These are phyloP conservation scores for Pachyrhizus erosus DNA, from an alignment of 306 rosid genomes.

Conservation along the genomic window DNA sequence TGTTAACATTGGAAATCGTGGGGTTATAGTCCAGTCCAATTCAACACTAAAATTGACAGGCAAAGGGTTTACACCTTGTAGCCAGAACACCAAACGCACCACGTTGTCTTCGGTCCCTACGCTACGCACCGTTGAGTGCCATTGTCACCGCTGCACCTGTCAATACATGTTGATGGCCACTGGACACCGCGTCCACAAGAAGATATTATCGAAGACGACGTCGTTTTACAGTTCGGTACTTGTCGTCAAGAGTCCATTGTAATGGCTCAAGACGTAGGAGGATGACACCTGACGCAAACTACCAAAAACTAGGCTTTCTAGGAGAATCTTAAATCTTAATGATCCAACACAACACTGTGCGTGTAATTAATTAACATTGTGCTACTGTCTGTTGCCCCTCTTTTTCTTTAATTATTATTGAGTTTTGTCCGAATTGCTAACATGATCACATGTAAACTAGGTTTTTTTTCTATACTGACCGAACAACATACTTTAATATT, in stretches of 20 bases:
- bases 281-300: background rate
- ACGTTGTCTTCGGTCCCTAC: background rate
- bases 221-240: background rate
- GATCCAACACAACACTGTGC: background rate
- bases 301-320: background rate
- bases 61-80: background rate
- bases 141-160: conserved; percentile 39
- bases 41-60: too few relatives aligned
- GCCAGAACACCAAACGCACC: background rate
- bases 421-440: background rate
- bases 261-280: background rate
- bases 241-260: background rate
- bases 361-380: background rate
- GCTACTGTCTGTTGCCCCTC: background rate
- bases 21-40: too few relatives aligned
- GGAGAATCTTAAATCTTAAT: background rate
- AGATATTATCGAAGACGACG: background rate
- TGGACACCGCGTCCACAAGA: background rate
- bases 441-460: conserved; percentile 22
- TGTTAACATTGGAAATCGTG: too few relatives aligned
- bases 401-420: background rate
- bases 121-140: conserved; percentile 1
- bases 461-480: background rate
- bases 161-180: conserved; percentile 29
- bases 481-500: background rate